These are phyloP conservation scores for Rhynchosporium agropyri DNA, from an alignment of 2,329 filamentous ascomycete species.

Conservation along the genomic window DNA sequence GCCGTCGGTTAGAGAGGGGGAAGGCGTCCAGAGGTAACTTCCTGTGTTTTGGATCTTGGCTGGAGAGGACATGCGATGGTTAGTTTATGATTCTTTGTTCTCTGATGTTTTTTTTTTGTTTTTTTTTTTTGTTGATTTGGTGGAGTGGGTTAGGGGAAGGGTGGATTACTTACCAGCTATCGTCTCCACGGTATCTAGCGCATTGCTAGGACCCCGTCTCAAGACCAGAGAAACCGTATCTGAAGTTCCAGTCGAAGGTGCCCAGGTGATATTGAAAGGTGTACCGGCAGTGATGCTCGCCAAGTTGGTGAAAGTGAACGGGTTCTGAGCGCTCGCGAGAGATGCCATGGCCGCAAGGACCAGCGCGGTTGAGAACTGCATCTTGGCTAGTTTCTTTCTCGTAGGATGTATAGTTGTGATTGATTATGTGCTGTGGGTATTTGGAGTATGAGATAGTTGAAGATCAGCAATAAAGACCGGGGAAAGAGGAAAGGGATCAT, in stretches of 20 bases:
- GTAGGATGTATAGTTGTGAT: background rate
- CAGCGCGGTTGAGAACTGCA: constrained; percentile 34
- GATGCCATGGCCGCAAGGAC: constrained; percentile 21
- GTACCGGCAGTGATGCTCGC: constrained; percentile 30
- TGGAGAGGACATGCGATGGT: constrained; percentile 10
- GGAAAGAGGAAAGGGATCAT: background rate
- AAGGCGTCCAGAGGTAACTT: constrained; percentile 35
- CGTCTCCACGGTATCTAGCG: constrained; percentile 28
- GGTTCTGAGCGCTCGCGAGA: constrained; percentile 31
- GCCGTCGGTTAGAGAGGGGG: constrained; percentile 27
- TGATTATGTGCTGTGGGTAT: background rate
- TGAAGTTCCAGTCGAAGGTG: constrained; percentile 28
- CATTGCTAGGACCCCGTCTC: constrained; percentile 27
- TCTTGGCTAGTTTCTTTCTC: constrained; percentile 21
- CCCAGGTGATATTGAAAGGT: constrained; percentile 39
- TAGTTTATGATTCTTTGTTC: background rate
- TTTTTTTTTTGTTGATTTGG: background rate
- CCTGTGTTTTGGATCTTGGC: constrained; percentile 32
- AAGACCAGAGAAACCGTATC: constrained; percentile 32
- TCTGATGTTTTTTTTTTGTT: too few species aligned
- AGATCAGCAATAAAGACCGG: background rate
- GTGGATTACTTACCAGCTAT: constrained; percentile 33
- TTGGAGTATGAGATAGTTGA: background rate
- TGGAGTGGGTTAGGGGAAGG: background rate
- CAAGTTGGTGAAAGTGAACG: constrained; percentile 33